Percentiles rank a stretch among this genome's conserved stretches.
Evolutionary conservation across 495 filamentous ascomycete genomes (phyloP).

Genomic region (Schizothecium vesticola): DNA sequence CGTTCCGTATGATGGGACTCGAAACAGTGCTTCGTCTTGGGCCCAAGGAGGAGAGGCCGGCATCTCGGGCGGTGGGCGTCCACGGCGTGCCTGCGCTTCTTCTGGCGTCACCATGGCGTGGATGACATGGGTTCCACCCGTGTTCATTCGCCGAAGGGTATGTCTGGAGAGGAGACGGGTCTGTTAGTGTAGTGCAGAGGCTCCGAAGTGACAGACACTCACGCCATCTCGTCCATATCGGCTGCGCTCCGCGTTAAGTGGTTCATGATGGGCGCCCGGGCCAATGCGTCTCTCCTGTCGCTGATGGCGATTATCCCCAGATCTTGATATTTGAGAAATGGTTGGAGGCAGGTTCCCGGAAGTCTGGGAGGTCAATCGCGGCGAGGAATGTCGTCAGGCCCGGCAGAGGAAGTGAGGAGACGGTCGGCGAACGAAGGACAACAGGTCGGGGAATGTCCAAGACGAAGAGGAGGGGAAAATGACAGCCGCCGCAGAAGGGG

Average conservation of each 20-base stretch:
- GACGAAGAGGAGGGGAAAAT: background rate
- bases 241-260: background rate
- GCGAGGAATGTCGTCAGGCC: background rate
- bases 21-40: background rate
- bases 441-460: too few relatives aligned
- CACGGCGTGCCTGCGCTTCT: background rate
- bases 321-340: too few relatives aligned
- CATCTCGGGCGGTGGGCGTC: background rate
- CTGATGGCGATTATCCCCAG: background rate
- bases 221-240: constrained; percentile 21
- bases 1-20: background rate
- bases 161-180: background rate
- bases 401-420: too few relatives aligned
- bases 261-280: constrained; percentile 9
- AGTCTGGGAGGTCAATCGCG: background rate
- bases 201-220: background rate
- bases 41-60: background rate
- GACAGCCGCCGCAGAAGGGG: background rate
- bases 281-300: background rate
- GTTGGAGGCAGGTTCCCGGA: too few relatives aligned
- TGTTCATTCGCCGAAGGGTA: constrained; percentile 11
- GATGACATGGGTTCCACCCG: background rate
- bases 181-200: background rate
- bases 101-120: background rate
- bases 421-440: background rate